Evolutionary conservation across 2,329 filamentous ascomycete species (phyloP).

Genomic region (Ophiocordyceps camponoti-rufipedis): DNA sequence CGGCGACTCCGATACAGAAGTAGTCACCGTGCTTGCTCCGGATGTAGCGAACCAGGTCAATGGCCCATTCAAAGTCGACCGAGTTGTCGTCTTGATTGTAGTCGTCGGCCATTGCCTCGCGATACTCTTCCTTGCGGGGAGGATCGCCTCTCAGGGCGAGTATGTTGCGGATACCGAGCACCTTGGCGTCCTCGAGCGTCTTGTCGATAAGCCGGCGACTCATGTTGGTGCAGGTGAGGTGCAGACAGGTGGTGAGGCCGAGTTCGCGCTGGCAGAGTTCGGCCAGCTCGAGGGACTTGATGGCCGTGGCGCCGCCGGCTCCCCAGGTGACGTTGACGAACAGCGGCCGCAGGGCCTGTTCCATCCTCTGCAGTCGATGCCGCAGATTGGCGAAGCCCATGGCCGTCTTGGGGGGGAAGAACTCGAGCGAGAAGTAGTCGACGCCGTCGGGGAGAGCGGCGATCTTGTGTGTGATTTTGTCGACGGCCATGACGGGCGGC

Average conservation of each 20-base stretch:
- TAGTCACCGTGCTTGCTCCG: slow-evolving; percentile 73
- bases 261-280: slow-evolving; percentile 89
- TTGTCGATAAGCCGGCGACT: slow-evolving; percentile 70
- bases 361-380: slow-evolving; percentile 87
- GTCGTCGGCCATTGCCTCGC: slow-evolving; percentile 27
- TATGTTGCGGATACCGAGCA: slow-evolving; percentile 81
- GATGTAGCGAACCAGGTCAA: slow-evolving; percentile 83
- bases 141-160: slow-evolving; percentile 83
- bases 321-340: slow-evolving; percentile 99
- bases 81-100: slow-evolving; percentile 35
- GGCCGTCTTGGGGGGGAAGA: slow-evolving; percentile 94
- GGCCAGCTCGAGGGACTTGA: slow-evolving; percentile 82
- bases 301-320: slow-evolving; percentile 78
- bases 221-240: slow-evolving; percentile 98
- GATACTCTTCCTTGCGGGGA: slow-evolving; percentile 76
- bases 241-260: slow-evolving; percentile 83
- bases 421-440: slow-evolving; percentile 91
- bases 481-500: slow-evolving; percentile 28
- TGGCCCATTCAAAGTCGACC: slow-evolving; percentile 72
- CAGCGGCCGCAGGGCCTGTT: slow-evolving; percentile 70
- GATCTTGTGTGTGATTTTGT: slow-evolving; percentile 91
- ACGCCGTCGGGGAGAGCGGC: slow-evolving; percentile 66
- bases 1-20: slow-evolving; percentile 89
- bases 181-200: slow-evolving; percentile 79
- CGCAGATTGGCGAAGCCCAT: slow-evolving; percentile 93